Percentiles rank a stretch among this genome's conserved stretches.
These are phyloP conservation scores for Ceratobasidium sp. DNA, from an alignment of 1,284 basidiomycete species.

Conservation along the genomic window DNA sequence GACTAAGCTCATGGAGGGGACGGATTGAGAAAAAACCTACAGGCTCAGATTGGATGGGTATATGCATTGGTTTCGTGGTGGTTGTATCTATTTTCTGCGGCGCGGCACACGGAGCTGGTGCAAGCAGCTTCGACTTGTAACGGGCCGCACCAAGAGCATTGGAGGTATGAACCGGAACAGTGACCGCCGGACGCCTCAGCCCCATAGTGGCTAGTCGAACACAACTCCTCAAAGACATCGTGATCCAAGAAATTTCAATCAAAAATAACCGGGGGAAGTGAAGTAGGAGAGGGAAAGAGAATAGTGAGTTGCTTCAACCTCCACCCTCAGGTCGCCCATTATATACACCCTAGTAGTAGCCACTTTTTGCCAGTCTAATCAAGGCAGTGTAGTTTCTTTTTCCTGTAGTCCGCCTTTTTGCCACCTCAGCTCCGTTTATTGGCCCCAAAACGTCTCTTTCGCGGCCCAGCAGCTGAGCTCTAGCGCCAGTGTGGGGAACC, in stretches of 20 bases:
- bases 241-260: background rate
- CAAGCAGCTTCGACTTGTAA: slow-evolving; percentile 6
- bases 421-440: background rate
- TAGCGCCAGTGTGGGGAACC: background rate
- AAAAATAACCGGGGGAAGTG: no score
- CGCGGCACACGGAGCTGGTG: background rate
- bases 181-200: slow-evolving; percentile 5
- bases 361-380: background rate
- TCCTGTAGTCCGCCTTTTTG: background rate
- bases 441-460: background rate
- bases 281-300: background rate
- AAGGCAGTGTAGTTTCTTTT: slow-evolving; percentile 11
- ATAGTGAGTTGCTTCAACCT: background rate
- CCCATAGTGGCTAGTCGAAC: background rate
- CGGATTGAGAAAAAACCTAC: background rate
- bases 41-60: background rate
- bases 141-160: background rate
- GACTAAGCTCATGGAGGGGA: background rate
- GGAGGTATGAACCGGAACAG: background rate
- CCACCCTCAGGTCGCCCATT: background rate
- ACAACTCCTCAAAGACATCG: background rate
- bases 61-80: background rate
- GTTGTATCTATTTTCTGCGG: background rate
- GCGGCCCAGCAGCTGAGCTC: background rate
- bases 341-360: slow-evolving; percentile 5